A percentile compares a stretch with the other conserved stretches of the same genome.
phyloP scores from a whole-genome alignment of 345 rosid species.

The Abelmoschus esculentus region DNA sequence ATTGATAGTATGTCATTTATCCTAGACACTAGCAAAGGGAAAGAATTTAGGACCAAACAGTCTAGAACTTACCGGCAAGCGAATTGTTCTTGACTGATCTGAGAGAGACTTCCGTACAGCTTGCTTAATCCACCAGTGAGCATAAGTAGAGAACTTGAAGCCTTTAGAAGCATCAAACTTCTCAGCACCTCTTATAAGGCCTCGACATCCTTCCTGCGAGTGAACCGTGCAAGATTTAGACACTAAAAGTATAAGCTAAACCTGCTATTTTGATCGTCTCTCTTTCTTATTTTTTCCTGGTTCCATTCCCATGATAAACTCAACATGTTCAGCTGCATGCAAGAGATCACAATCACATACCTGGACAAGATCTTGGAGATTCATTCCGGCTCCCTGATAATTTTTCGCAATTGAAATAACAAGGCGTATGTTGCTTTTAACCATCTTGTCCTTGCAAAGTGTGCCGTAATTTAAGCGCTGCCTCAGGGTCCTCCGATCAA shows the following conservation, averaged over 20 bases:
- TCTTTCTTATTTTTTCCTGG: slow-evolving; percentile 27
- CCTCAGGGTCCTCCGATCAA: slow-evolving; percentile 63
- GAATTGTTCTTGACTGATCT: slow-evolving; percentile 77
- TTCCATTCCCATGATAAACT: background rate
- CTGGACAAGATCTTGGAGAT: slow-evolving; percentile 96
- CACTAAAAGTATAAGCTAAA: background rate
- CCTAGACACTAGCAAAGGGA: background rate
- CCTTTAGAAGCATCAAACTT: slow-evolving; percentile 96
- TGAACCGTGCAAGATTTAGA: slow-evolving; percentile 15
- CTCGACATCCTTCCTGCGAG: slow-evolving; percentile 88
- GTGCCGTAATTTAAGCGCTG: slow-evolving; percentile 58
- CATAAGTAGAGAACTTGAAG: slow-evolving; percentile 95
- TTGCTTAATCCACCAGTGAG: slow-evolving; percentile 98
- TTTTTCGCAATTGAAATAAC: slow-evolving; percentile 94
- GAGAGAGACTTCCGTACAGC: slow-evolving; percentile 82
- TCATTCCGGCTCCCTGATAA: slow-evolving; percentile 86
- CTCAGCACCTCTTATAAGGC: slow-evolving; percentile 82
- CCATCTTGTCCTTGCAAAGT: slow-evolving; percentile 88
- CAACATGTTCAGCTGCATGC: background rate
- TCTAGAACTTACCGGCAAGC: slow-evolving; percentile 62
- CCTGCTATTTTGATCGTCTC: background rate
- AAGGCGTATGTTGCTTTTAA: slow-evolving; percentile 89
- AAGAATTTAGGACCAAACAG: background rate
- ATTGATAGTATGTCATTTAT: background rate
- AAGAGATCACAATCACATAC: slow-evolving; percentile 28